These are phyloP conservation scores for Fusarium domesticum DNA, from an alignment of 2,329 filamentous ascomycete species.

Conservation along the genomic window DNA sequence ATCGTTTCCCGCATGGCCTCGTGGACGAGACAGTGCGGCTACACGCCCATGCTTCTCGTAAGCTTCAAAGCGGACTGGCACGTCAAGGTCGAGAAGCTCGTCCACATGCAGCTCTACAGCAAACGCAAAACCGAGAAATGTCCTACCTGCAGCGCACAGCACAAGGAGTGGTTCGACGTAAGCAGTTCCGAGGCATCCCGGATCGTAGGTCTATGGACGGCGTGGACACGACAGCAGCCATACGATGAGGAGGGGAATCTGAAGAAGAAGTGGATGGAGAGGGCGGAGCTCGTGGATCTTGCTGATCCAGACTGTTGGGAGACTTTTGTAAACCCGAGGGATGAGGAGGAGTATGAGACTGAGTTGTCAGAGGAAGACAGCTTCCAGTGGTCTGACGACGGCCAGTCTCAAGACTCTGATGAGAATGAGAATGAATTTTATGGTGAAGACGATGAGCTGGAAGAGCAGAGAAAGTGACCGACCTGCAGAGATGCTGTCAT, in stretches of 20 bases:
- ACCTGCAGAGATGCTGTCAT: too few relatives aligned
- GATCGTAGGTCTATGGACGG: constrained; percentile 26
- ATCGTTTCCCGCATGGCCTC: constrained; percentile 21
- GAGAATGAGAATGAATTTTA: constrained; percentile 1
- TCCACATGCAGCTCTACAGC: constrained; percentile 29
- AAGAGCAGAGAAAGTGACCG: too few relatives aligned
- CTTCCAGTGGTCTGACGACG: constrained; percentile 10
- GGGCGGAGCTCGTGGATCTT: constrained; percentile 25
- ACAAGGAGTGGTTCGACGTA: constrained; percentile 32
- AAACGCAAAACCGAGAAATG: constrained; percentile 29
- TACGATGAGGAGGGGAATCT: constrained; percentile 28
- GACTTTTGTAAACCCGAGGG: constrained; percentile 14
- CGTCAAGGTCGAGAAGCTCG: constrained; percentile 29
- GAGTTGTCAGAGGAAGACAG: constrained; percentile 14
- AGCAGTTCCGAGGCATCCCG: constrained; percentile 10
- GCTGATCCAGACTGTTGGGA: constrained; percentile 27
- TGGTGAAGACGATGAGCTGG: constrained; percentile 4
- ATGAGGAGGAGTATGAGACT: constrained; percentile 15
- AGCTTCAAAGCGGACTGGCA: constrained; percentile 18
- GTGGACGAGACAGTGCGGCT: constrained; percentile 26
- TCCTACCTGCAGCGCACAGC: constrained; percentile 19
- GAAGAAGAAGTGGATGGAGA: constrained; percentile 21
- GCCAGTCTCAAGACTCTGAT: constrained; percentile 1
- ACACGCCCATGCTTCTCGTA: constrained; percentile 19
- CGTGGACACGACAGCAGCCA: constrained; percentile 28